Conservation (phyloP, 169 alveolate genomes). For the Cryptosporidium felis region DNA sequence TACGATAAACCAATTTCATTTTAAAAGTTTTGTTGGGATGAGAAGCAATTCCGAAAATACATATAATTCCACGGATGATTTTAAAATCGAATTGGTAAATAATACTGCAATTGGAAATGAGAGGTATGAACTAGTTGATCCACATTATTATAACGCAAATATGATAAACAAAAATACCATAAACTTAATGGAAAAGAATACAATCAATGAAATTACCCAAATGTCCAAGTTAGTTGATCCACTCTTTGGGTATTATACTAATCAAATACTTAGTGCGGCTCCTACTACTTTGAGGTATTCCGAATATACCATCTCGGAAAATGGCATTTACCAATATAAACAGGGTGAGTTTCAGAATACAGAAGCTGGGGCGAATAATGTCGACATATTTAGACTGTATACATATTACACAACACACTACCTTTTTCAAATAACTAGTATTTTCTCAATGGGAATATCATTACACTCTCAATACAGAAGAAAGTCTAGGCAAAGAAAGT, state of each 20-base stretch:
- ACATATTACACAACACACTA: constrained; percentile 26
- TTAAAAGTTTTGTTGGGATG: background rate
- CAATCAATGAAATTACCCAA: background rate
- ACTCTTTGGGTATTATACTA: background rate
- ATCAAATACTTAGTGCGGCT: background rate
- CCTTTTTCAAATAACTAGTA: background rate
- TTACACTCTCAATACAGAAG: constrained; percentile 20
- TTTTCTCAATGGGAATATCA: constrained; percentile 26
- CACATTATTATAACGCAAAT: background rate
- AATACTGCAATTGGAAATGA: background rate
- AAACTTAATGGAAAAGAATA: background rate
- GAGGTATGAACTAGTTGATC: background rate
- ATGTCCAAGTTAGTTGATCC: background rate
- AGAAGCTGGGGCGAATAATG: background rate
- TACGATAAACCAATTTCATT: background rate
- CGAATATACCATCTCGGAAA: background rate
- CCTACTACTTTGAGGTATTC: background rate
- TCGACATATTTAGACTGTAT: constrained; percentile 5
- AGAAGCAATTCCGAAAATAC: background rate
- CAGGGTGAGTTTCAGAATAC: background rate
- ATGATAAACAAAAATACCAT: background rate
- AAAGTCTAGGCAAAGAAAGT: constrained; percentile 35
- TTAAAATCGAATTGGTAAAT: background rate
- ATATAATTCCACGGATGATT: background rate
- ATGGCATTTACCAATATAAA: background rate